Evolutionary conservation across 2,329 filamentous ascomycete species (phyloP).

Genomic region (Mariannaea elegans): DNA sequence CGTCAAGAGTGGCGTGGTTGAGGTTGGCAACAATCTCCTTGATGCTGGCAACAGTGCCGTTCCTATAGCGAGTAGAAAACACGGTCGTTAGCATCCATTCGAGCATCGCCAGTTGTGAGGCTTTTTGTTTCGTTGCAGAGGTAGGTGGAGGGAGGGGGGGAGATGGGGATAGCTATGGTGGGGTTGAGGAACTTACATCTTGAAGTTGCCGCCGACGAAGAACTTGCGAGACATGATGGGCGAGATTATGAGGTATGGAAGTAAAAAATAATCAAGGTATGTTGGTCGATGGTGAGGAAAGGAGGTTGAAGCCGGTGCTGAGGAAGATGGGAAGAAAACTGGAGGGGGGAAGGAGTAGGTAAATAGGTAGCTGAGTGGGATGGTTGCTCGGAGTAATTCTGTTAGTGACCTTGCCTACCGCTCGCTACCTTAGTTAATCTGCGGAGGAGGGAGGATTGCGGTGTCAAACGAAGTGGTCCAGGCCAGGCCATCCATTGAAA

Average conservation of each 20-base stretch:
- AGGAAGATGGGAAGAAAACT: not conserved
- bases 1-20: constrained; percentile 84
- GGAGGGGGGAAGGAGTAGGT: not conserved
- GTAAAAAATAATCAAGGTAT: constrained; percentile 3
- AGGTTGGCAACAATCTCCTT: constrained; percentile 90
- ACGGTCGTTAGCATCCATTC: constrained; percentile 20
- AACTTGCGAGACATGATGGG: constrained; percentile 91
- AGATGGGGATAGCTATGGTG: constrained; percentile 28
- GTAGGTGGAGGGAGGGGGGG: constrained; percentile 27
- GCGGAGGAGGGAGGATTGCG: not conserved
- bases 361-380: constrained; percentile 12
- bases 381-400: constrained; percentile 11
- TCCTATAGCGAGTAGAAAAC: constrained; percentile 66
- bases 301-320: not conserved
- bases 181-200: constrained; percentile 76
- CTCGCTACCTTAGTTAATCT: too few species aligned
- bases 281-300: not conserved
- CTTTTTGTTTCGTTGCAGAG: constrained; percentile 38
- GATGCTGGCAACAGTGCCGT: constrained; percentile 89
- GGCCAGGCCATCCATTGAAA: constrained; percentile 3
- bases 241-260: constrained; percentile 33
- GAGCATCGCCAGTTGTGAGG: constrained; percentile 34
- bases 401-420: not conserved
- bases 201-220: constrained; percentile 99
- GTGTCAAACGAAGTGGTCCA: constrained; percentile 5